Conservation (phyloP, 1,139 yeast genomes). For the Sporopachydermia cereana region DNA sequence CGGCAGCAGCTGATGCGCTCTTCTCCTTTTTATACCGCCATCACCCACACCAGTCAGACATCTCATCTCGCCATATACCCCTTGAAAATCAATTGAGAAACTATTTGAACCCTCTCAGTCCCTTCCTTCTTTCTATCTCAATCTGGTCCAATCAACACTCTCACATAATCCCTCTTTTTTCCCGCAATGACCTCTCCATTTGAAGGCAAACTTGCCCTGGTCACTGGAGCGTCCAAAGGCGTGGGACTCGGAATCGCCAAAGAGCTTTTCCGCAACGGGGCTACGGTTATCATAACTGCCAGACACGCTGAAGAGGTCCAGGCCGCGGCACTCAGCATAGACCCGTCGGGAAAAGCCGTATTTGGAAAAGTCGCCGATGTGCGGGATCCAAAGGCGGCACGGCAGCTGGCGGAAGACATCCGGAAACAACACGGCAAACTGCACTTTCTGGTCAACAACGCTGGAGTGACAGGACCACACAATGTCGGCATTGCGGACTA, state of each 20-base stretch:
- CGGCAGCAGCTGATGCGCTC: no score
- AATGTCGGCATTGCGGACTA: not conserved
- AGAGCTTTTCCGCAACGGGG: constrained; percentile 9
- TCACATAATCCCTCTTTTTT: no score
- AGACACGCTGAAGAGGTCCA: not conserved
- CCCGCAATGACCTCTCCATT: not conserved
- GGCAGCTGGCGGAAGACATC: not conserved
- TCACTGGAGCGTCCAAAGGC: constrained; percentile 10
- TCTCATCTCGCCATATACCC: no score
- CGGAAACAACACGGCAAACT: not conserved
- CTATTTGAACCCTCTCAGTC: no score
- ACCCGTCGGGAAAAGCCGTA: not conserved
- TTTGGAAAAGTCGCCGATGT: not conserved
- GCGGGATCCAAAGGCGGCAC: not conserved
- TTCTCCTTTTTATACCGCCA: no score
- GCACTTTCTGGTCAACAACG: not conserved
- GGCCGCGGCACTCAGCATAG: not conserved
- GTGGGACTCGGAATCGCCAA: constrained; percentile 8
- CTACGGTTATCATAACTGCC: constrained; percentile 9
- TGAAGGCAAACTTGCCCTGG: constrained; percentile 9
- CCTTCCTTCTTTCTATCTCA: no score
- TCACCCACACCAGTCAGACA: no score
- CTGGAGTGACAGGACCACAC: not conserved
- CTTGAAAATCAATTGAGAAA: no score
- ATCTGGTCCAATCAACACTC: no score